A percentile compares a stretch with the other conserved stretches of the same genome.
Conservation (phyloP, 495 filamentous ascomycete genomes). For the Tuber umbilicatum region DNA sequence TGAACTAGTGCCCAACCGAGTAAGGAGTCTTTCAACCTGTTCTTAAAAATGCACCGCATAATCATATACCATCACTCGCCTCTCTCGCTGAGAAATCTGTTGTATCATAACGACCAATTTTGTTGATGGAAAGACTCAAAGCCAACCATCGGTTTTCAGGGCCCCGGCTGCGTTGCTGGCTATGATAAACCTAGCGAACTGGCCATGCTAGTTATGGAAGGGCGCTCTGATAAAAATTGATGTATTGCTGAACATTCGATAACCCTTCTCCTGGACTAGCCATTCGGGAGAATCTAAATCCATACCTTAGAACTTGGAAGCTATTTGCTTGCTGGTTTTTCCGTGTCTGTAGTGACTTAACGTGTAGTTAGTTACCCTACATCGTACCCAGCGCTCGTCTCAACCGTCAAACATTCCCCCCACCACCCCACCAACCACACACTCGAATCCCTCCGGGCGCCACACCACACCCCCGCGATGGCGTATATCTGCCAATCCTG, state of each 20-base stretch:
- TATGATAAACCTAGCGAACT: too few relatives aligned
- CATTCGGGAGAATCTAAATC: background rate
- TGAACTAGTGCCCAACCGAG: too few relatives aligned
- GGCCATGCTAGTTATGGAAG: too few relatives aligned
- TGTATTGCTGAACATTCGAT: background rate
- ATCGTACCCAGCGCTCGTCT: background rate
- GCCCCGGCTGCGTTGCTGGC: too few relatives aligned
- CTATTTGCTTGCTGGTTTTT: background rate
- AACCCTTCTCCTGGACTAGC: background rate
- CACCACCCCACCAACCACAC: background rate
- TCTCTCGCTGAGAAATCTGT: background rate
- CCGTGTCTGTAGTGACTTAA: background rate
- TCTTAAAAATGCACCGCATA: background rate
- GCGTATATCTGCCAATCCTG: background rate
- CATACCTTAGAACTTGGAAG: background rate
- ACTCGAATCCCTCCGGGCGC: background rate
- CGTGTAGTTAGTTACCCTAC: background rate
- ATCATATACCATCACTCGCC: background rate
- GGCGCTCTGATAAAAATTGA: too few relatives aligned
- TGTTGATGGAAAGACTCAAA: too few relatives aligned
- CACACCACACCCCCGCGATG: background rate
- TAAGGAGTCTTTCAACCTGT: background rate
- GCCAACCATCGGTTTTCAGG: too few relatives aligned
- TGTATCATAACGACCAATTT: too few relatives aligned
- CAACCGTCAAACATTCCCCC: background rate